Evolutionary conservation across 192 early-diverging fungal genomes (phyloP), one percentile per base, ranked within the genome.

Genomic region (Mortierella hygrophila): DNA sequence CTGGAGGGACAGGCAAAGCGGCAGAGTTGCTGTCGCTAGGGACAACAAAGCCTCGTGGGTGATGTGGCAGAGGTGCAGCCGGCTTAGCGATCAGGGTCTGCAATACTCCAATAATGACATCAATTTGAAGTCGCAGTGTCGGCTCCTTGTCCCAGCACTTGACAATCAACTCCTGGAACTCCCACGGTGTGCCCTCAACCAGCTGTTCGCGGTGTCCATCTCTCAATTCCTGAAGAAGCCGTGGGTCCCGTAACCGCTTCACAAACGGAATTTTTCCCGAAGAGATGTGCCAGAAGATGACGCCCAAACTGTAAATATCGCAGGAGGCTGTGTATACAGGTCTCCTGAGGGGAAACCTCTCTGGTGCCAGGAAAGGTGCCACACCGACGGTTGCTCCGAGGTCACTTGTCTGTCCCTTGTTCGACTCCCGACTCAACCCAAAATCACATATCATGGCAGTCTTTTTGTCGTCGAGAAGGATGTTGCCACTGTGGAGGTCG

Each of bases 401-500:
- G 15, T 86, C 84, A 6, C 68, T 76, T 4, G 78, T 80, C 49
- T 81, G 75, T 29, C 68, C 74, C 76, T 78, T 80, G 38, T 41
- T 68, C 13, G 81, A 83, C 8, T 76, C 74, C 0, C 79, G 68
- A 78, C 82, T 83, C 16, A 88, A 49, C 0, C 87, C 87, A 68
- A 88, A 88, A 55, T 88, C 87, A 26, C 82, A 83, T 20, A 88
- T 88, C 78, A 88, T 79, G 41, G 87, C 81, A 4, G 77, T 83
- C 71, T 78, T 79, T 42, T 82, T 88, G 63, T 82, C 87, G 49
- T 88, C 87, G 15, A 88, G 46, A 29, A 90, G 71, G 81, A 90
- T 89, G 73, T 90, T 90, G 72, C 88, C 88, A 76, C 84, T 90
- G 73, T 90, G 89, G 3, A 90, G 74, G 54, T 90, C 89, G 15